Base-by-base conservation (phyloP, 768 basidiomycete genomes). In the Amanita polypyramis region DNA sequence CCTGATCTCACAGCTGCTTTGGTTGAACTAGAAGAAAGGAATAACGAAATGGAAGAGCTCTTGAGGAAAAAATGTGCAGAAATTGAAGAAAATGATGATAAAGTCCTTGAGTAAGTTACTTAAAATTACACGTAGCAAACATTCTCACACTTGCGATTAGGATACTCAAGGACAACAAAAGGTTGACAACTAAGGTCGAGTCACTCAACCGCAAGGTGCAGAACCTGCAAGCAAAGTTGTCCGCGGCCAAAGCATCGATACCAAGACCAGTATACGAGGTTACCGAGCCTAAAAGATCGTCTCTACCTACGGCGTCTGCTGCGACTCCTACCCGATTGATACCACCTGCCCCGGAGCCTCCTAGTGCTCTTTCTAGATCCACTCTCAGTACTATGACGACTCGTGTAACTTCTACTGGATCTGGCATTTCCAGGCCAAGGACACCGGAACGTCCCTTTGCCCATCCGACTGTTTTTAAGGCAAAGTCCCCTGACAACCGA, bases 41-140 rank as follows among this genome's bases (percentile, higher is more conserved):
- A 80, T 55, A 72, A 67, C 30, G 84, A 88, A 59, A 82, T 88
- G 80, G 87, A 90, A 54, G 77, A 79, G 38, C 65, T 86, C 37
- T 65, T 90, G 37, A 72, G 71, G 49, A 68, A 63, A 36, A 90
- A 88, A 62, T 85, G 81, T 51, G 62, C 70, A 11, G 87, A 90
- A 64, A 86, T 90, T 48, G 87, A 90, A 58, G 85, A 83, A 55
- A 85, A 90, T 48, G 87, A 91, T 55, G 88, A 91, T 58, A 77
- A 77, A 30, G 77, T 80, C 44, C 76, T 90, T 51, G 83, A 82
- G 87, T 90, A 64, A 55, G 82, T 70, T 12, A 27, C 14, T 52
- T 53, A 23, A 8, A 33, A 21, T 37, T n/a, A 7, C 19, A 14
- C 17, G 52, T 21, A 15, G 11, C 35, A n/a, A 25, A 25, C 48